Evolutionary conservation across 2,329 filamentous ascomycete species (phyloP).

Genomic region (Aspergillus cejpii): DNA sequence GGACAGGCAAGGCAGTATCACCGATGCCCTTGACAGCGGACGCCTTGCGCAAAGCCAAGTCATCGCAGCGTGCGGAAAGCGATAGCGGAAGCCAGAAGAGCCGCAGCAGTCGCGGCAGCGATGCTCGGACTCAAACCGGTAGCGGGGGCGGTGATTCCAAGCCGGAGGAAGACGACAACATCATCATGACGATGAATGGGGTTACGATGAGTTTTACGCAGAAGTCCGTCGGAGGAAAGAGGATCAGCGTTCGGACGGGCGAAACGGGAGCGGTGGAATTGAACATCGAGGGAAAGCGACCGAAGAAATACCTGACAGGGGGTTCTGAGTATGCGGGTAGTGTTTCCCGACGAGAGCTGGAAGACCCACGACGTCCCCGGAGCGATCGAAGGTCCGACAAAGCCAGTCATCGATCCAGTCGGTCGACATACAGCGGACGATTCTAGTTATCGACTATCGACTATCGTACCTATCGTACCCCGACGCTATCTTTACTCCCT

Average conservation of each 20-base stretch:
- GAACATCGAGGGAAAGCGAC: constrained; percentile 34
- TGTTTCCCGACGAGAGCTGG: constrained; percentile 27
- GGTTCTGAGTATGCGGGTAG: constrained; percentile 33
- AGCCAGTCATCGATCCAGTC: constrained; percentile 33
- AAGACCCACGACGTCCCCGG: constrained; percentile 29
- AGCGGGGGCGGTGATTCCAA: constrained; percentile 32
- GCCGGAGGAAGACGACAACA: constrained; percentile 33
- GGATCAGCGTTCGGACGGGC: constrained; percentile 35
- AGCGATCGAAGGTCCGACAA: constrained; percentile 35
- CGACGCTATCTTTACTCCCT: neutral
- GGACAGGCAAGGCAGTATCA: constrained; percentile 19
- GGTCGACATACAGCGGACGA: constrained; percentile 33
- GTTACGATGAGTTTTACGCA: constrained; percentile 36
- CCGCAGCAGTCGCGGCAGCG: constrained; percentile 38
- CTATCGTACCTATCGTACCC: too few species aligned
- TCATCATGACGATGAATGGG: constrained; percentile 37
- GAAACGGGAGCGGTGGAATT: constrained; percentile 35
- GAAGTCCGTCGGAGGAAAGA: constrained; percentile 33
- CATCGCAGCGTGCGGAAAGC: constrained; percentile 27
- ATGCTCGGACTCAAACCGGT: constrained; percentile 29
- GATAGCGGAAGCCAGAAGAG: constrained; percentile 40
- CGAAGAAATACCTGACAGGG: constrained; percentile 33
- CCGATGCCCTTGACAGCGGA: constrained; percentile 32
- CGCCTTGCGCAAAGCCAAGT: constrained; percentile 29
- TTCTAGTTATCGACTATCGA: constrained; percentile 7